Base-by-base conservation (phyloP, 2,329 filamentous ascomycete genomes). In the Colletotrichum acutatum region DNA sequence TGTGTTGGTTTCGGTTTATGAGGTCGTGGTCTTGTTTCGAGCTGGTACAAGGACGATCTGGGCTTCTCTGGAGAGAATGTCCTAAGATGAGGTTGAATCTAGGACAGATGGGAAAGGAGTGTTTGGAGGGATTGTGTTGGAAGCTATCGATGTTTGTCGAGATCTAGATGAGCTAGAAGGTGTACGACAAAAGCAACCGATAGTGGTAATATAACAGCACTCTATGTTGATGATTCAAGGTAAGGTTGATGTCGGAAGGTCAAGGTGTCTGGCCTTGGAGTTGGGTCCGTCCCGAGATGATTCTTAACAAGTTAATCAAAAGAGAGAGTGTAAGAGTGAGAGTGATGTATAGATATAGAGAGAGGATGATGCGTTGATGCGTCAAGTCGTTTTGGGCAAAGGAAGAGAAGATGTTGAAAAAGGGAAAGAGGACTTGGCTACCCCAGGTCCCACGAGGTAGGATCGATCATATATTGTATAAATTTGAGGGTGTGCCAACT, bases 401-500 rank as follows among this genome's bases (percentile, higher is more conserved):
- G 72, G 76, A 77, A 74, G 78, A 79, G 78, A 78, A 77, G 76
- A 42, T 65, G 66, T 59, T 65, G 64, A 61, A 72, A 67, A 63
- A 74, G 75, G 68, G 69, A 62, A 64, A 69, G 72, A 76, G 66
- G 63, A 76, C 76, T 71, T 73, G 67, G 63, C 74, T 63, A 75
- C 74, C 71, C 74, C 74, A 76, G 74, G 74, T 72, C 74, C 74
- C 75, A 76, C 66, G 76, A 76, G 76, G 75, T 64, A 78, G 75
- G 75, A 76, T 76, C 71, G 74, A 76, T 76, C 71, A 76, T 77
- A 77, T 78, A 78, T 78, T 81, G 80, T 84, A 84, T 83, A 82
- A 80, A 80, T 80, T 78, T 75, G 79, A 81, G 76, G 78, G 77
- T 77, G 79, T 80, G 74, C 79, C 79, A 81, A 80, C 75, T 63